Percentiles rank a stretch among this genome's conserved stretches.
These are phyloP conservation scores for Cichorium intybus DNA, from an alignment of 140 eudicot genomes.

Conservation along the genomic window DNA sequence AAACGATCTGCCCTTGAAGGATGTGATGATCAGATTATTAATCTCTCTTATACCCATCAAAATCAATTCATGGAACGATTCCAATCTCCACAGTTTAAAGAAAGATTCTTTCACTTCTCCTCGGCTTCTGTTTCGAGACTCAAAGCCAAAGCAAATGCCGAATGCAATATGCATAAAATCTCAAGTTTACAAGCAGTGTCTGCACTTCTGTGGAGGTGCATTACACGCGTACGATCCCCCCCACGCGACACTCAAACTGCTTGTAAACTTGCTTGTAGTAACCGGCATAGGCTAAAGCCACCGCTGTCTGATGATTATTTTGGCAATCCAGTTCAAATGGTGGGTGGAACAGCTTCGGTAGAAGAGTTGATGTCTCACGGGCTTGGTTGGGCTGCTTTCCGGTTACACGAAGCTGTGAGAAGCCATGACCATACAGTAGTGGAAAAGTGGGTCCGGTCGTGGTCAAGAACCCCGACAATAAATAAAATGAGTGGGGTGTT, in stretches of 20 bases:
- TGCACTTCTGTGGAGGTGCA: conserved; percentile 42
- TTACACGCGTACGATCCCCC: conserved; percentile 3
- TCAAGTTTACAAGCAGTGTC: conserved; percentile 42
- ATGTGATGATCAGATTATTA: conserved; percentile 6
- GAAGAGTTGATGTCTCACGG: conserved; percentile 25
- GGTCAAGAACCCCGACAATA: conserved; percentile 19
- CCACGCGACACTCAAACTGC: background rate
- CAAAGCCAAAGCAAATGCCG: conserved; percentile 44
- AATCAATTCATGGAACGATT: conserved; percentile 30
- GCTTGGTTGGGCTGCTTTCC: conserved; percentile 34
- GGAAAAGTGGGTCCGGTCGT: background rate
- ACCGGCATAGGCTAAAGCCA: conserved; percentile 29
- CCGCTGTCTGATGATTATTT: conserved; percentile 38
- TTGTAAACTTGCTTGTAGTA: background rate
- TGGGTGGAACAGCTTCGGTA: background rate
- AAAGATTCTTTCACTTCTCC: conserved; percentile 38
- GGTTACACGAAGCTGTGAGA: conserved; percentile 23
- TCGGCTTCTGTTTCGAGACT: conserved; percentile 24
- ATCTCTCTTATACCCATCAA: conserved; percentile 34
- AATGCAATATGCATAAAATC: conserved; percentile 22
- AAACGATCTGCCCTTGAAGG: conserved; percentile 35
- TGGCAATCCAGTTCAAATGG: conserved; percentile 21
- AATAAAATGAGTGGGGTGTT: background rate
- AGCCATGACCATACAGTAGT: conserved; percentile 15
- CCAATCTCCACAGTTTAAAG: background rate